Evolutionary conservation across 148 eudicot genomes (phyloP).

Genomic region (Salicornia ramosissima): DNA sequence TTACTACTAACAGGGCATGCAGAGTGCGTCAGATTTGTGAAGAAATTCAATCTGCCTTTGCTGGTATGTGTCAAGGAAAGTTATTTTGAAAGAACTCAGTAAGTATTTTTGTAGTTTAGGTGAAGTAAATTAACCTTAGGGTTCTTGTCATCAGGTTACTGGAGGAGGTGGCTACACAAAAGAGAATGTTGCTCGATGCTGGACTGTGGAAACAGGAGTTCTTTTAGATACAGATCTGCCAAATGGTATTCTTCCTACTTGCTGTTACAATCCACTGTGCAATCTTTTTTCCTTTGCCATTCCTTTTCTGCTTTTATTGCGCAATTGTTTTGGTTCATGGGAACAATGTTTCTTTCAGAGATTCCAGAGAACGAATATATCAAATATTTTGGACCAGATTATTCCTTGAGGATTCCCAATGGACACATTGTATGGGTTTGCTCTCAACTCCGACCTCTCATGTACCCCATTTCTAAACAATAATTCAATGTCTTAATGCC

Average conservation of each 20-base stretch:
- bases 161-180: conserved; percentile 99
- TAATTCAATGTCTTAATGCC: not conserved
- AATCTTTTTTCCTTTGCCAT: not conserved
- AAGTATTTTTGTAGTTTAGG: conserved; percentile 8
- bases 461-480: not conserved
- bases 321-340: not conserved
- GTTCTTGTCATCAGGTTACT: conserved; percentile 63
- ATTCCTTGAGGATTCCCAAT: conserved; percentile 68
- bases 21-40: conserved; percentile 93
- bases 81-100: not conserved
- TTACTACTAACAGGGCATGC: conserved; percentile 72
- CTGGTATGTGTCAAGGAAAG: conserved; percentile 50
- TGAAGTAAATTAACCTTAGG: conserved; percentile 10
- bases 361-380: conserved; percentile 91
- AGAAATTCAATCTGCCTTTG: conserved; percentile 83
- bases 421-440: conserved; percentile 58
- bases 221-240: conserved; percentile 88
- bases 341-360: conserved; percentile 44
- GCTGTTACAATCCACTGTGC: not conserved
- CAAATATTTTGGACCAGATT: conserved; percentile 87
- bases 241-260: conserved; percentile 46
- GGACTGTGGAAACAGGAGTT: conserved; percentile 95
- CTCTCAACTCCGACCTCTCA: conserved; percentile 5
- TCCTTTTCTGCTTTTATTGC: not conserved
- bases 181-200: conserved; percentile 98